A percentile compares a stretch with the other conserved stretches of the same genome.
These are phyloP conservation scores for Sphagnum tenellum DNA, from an alignment of 225 moss, liverwort and hornwort species.

Conservation along the genomic window DNA sequence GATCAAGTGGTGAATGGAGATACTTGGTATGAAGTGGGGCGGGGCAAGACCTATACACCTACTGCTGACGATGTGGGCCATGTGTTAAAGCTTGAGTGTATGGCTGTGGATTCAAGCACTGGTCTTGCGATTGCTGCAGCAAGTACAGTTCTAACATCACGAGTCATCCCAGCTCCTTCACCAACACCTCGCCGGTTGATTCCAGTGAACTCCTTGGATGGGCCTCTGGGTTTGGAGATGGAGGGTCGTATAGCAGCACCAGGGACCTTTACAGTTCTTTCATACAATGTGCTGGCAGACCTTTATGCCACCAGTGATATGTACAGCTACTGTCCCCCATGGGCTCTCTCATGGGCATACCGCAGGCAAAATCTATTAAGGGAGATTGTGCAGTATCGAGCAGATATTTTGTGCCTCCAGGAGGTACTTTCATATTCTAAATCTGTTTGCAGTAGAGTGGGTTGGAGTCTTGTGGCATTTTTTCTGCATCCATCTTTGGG, in stretches of 20 bases:
- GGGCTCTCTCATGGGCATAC: conserved; percentile 77
- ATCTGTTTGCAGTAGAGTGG: too few species aligned
- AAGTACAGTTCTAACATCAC: conserved; percentile 37
- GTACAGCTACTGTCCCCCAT: conserved; percentile 83
- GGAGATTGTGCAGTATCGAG: conserved; percentile 68
- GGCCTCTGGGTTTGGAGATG: conserved; percentile 27
- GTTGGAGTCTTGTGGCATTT: too few species aligned
- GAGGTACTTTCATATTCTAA: conserved; percentile 31
- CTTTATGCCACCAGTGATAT: conserved; percentile 64
- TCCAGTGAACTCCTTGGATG: conserved; percentile 43
- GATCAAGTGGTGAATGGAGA: conserved; percentile 26
- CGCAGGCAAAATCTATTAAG: conserved; percentile 70
- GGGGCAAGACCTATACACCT: conserved; percentile 57
- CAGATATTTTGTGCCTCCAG: conserved; percentile 81
- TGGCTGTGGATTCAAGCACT: conserved; percentile 45
- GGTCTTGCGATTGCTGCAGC: conserved; percentile 29
- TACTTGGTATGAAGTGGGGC: conserved; percentile 63
- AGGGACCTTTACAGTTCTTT: conserved; percentile 69
- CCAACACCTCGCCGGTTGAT: conserved; percentile 68
- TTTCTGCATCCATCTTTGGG: too few species aligned
- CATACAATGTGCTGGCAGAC: conserved; percentile 77
- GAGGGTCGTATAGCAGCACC: conserved; percentile 40
- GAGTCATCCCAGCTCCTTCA: conserved; percentile 71
- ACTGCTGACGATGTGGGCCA: conserved; percentile 70
- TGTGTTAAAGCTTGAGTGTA: conserved; percentile 64